phyloP scores from a whole-genome alignment of 768 basidiomycete genomes.

The Mycena leptocephala region DNA sequence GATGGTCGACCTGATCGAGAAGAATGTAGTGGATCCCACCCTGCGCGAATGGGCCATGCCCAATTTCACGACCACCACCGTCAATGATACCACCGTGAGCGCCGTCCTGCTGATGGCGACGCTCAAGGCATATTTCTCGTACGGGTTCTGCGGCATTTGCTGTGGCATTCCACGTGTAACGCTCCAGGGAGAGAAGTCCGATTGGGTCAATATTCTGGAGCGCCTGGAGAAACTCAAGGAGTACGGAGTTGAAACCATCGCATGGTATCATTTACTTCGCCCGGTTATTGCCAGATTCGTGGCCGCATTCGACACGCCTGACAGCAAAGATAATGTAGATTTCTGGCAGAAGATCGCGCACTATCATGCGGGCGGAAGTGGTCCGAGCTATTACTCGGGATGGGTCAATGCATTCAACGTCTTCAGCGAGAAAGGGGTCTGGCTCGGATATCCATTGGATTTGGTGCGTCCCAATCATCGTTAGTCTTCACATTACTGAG shows the following conservation, averaged over 20 bases:
- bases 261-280: slow-evolving; percentile 58
- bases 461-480: not conserved
- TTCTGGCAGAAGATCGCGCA: slow-evolving; percentile 7
- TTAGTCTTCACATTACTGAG: not conserved
- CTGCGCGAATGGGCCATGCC: slow-evolving; percentile 58
- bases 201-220: slow-evolving; percentile 54
- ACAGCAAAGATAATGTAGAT: not conserved
- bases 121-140: slow-evolving; percentile 58
- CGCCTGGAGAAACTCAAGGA: slow-evolving; percentile 56
- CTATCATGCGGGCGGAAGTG: not conserved
- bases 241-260: slow-evolving; percentile 50
- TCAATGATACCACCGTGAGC: slow-evolving; percentile 52
- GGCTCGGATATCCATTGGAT: not conserved
- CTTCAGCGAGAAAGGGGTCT: slow-evolving; percentile 3
- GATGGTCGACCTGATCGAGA: slow-evolving; percentile 42
- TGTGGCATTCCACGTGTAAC: slow-evolving; percentile 65
- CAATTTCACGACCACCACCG: slow-evolving; percentile 61
- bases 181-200: slow-evolving; percentile 57
- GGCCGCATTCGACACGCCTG: not conserved
- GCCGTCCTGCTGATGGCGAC: slow-evolving; percentile 61
- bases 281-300: slow-evolving; percentile 58
- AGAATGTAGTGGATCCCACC: slow-evolving; percentile 47
- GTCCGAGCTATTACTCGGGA: slow-evolving; percentile 8
- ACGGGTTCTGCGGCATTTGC: slow-evolving; percentile 40
- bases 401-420: slow-evolving; percentile 26